A percentile compares a stretch with the other conserved stretches of the same genome.
phyloP scores from a whole-genome alignment of 768 basidiomycete genomes.

The button mushroom (Agaricus bisporus) region DNA sequence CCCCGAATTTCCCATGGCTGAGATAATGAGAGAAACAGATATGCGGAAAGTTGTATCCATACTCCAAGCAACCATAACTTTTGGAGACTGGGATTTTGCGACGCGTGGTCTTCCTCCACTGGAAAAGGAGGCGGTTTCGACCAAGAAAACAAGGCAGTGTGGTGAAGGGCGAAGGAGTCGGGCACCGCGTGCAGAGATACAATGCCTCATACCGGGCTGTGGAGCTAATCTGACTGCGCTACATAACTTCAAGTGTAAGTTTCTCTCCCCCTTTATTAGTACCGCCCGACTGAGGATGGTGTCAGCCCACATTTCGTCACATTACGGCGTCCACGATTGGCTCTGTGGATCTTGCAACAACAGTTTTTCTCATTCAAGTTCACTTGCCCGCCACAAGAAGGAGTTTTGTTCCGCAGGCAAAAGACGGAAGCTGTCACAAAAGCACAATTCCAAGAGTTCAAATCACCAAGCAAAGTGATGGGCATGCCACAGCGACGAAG shows the following conservation, averaged over 20 bases:
- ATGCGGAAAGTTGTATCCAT: neutral
- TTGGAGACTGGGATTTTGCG: neutral
- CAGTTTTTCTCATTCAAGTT: neutral
- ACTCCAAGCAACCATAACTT: neutral
- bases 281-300: neutral
- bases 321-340: neutral
- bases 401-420: neutral
- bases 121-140: neutral
- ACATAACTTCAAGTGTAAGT: constrained; percentile 5
- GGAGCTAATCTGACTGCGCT: constrained; percentile 1
- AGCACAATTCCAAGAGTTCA: too few relatives aligned
- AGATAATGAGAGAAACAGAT: neutral
- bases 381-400: neutral
- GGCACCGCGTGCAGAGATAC: neutral
- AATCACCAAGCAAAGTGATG: too few relatives aligned
- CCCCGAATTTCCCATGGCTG: neutral
- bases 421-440: too few relatives aligned
- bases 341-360: neutral
- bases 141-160: neutral
- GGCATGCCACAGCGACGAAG: too few relatives aligned
- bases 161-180: constrained; percentile 1
- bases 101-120: neutral
- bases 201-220: neutral
- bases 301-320: constrained; percentile 2
- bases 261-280: neutral